Percentiles rank a stretch among this genome's conserved stretches.
Evolutionary conservation across 352 stramenopile species (phyloP).

Genomic region (Pythium chondricola): DNA sequence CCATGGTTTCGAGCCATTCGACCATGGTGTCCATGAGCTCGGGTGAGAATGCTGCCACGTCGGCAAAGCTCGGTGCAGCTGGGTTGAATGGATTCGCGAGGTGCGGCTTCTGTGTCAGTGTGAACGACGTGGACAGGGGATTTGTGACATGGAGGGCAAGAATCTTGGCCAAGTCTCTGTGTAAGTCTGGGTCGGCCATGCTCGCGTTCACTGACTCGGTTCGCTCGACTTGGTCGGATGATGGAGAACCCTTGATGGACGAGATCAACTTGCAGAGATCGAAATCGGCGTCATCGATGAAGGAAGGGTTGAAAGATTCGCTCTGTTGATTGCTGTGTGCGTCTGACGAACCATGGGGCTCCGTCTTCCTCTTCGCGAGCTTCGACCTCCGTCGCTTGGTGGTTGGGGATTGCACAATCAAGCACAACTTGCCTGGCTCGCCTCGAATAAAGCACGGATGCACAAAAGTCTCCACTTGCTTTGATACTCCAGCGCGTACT

Average conservation of each 20-base stretch:
- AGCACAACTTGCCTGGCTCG: slow-evolving; percentile 35
- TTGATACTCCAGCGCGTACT: slow-evolving; percentile 28
- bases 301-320: background rate
- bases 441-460: slow-evolving; percentile 50
- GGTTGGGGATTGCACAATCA: slow-evolving; percentile 39
- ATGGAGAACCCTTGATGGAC: background rate
- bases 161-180: slow-evolving; percentile 6
- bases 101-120: too few relatives aligned
- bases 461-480: slow-evolving; percentile 33
- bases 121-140: slow-evolving; percentile 5
- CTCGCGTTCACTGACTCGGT: background rate
- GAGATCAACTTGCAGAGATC: slow-evolving; percentile 4
- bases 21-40: slow-evolving; percentile 20
- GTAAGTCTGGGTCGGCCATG: too few relatives aligned
- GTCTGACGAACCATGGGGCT: background rate
- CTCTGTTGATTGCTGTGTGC: background rate
- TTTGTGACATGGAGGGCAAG: slow-evolving; percentile 14
- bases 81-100: too few relatives aligned
- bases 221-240: background rate
- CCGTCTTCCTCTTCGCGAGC: slow-evolving; percentile 7
- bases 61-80: too few relatives aligned
- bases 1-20: slow-evolving; percentile 16
- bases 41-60: slow-evolving; percentile 10
- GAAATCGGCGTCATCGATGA: slow-evolving; percentile 5
- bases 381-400: slow-evolving; percentile 18